These are phyloP conservation scores for Phellopilus nigrolimitatus DNA, from an alignment of 1,284 basidiomycete genomes.

Conservation along the genomic window DNA sequence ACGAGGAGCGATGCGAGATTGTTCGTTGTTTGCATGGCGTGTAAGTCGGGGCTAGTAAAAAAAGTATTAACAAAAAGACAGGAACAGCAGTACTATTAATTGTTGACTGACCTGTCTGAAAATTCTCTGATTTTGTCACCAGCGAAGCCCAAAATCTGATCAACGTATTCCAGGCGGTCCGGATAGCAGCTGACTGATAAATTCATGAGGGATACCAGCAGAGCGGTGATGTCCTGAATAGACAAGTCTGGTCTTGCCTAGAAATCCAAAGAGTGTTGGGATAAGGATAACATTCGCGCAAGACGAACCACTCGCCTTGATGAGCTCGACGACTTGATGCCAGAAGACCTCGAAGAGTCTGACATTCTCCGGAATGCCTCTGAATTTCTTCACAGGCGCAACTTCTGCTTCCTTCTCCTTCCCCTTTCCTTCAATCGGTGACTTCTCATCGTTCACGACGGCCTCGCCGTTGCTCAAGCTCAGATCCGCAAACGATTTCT, in stretches of 20 bases:
- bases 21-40: slow-evolving; percentile 78
- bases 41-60: slow-evolving; percentile 70
- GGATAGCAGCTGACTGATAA: slow-evolving; percentile 93
- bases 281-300: not conserved
- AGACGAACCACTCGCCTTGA: slow-evolving; percentile 65
- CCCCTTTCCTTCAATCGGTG: slow-evolving; percentile 39
- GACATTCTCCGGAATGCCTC: slow-evolving; percentile 90
- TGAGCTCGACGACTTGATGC: slow-evolving; percentile 95
- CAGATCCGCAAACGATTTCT: slow-evolving; percentile 28
- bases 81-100: not conserved
- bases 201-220: slow-evolving; percentile 90
- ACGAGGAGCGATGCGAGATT: slow-evolving; percentile 88
- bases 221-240: slow-evolving; percentile 92
- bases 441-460: slow-evolving; percentile 32
- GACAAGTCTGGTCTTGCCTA: slow-evolving; percentile 92
- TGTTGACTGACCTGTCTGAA: slow-evolving; percentile 56
- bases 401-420: slow-evolving; percentile 34
- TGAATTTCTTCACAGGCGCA: slow-evolving; percentile 65
- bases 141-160: slow-evolving; percentile 88
- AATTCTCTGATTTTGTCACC: slow-evolving; percentile 82
- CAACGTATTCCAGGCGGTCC: slow-evolving; percentile 90
- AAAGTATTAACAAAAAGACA: slow-evolving; percentile 22
- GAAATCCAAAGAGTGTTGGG: slow-evolving; percentile 1
- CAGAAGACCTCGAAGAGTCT: slow-evolving; percentile 95
- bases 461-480: slow-evolving; percentile 26